Percentiles rank a stretch among this genome's conserved stretches.
These are phyloP conservation scores for Plasmodium ovale DNA, from an alignment of 169 alveolate species.

Conservation along the genomic window DNA sequence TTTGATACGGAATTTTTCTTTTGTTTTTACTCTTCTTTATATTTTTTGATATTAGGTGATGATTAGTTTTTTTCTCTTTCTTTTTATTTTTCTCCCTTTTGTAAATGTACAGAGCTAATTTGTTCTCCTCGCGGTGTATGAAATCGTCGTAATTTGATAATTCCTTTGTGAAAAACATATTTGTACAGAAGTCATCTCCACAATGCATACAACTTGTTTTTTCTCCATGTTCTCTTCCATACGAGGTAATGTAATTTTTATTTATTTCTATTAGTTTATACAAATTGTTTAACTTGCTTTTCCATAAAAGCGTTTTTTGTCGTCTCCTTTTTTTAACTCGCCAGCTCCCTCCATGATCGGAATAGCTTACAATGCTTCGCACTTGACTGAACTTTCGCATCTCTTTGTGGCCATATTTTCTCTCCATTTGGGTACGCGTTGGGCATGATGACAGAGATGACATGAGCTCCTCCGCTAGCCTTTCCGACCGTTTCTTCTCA, in stretches of 20 bases:
- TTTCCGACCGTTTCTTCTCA: background rate
- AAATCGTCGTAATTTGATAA: background rate
- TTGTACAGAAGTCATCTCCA: too few relatives aligned
- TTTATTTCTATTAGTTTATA: constrained; percentile 66
- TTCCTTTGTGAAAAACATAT: background rate
- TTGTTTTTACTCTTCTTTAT: constrained; percentile 8
- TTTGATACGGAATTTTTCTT: constrained; percentile 1
- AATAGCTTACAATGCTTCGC: background rate
- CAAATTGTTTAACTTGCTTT: constrained; percentile 36
- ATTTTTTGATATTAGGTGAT: constrained; percentile 19
- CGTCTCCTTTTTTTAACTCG: background rate
- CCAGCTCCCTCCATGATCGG: background rate
- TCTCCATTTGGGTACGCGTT: background rate
- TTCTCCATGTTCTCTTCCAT: background rate
- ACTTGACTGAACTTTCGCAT: background rate
- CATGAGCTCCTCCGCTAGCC: background rate
- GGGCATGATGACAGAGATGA: background rate
- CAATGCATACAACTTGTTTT: background rate
- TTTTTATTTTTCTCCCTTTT: constrained; percentile 15
- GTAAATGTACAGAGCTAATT: constrained; percentile 66
- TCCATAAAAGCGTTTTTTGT: constrained; percentile 18
- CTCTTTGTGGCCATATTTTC: background rate
- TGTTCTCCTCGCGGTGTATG: constrained; percentile 18
- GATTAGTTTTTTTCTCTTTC: constrained; percentile 30
- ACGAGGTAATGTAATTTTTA: constrained; percentile 3